Conservation (phyloP, 2,329 filamentous ascomycete species). For the Venturia oleaginea region DNA sequence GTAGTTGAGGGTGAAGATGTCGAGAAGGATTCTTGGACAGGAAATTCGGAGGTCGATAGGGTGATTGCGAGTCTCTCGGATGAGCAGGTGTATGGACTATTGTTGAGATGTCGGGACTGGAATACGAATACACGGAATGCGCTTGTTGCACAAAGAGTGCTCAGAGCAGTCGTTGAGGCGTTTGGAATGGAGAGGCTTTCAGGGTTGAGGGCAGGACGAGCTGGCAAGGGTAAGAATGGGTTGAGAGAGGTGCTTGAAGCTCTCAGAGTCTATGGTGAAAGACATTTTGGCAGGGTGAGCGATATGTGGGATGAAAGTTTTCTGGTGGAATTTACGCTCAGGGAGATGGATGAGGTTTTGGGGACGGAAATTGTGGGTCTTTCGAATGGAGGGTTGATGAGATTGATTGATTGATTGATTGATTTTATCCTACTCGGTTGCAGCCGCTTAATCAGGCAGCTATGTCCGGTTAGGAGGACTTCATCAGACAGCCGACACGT, state of each 20-base stretch:
- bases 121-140: slow-evolving; percentile 91
- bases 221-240: slow-evolving; percentile 19
- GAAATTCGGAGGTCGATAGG: slow-evolving; percentile 63
- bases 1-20: slow-evolving; percentile 57
- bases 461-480: too few relatives aligned
- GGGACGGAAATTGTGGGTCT: slow-evolving; percentile 12
- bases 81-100: slow-evolving; percentile 74
- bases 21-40: slow-evolving; percentile 55
- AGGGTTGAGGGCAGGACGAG: slow-evolving; percentile 38
- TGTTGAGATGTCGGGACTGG: slow-evolving; percentile 85
- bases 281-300: slow-evolving; percentile 83
- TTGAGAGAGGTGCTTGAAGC: slow-evolving; percentile 78
- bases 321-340: slow-evolving; percentile 82
- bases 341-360: slow-evolving; percentile 74
- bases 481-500: too few relatives aligned
- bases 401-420: too few relatives aligned
- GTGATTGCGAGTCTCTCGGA: slow-evolving; percentile 72
- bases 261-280: slow-evolving; percentile 82
- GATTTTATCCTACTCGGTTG: too few relatives aligned
- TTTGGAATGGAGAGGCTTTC: slow-evolving; percentile 52
- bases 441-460: too few relatives aligned
- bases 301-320: slow-evolving; percentile 92
- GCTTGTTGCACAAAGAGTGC: slow-evolving; percentile 72
- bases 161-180: slow-evolving; percentile 56
- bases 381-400: background rate